These are phyloP conservation scores for Pichia deserticola DNA, from an alignment of 805 yeast species.

Conservation along the genomic window DNA sequence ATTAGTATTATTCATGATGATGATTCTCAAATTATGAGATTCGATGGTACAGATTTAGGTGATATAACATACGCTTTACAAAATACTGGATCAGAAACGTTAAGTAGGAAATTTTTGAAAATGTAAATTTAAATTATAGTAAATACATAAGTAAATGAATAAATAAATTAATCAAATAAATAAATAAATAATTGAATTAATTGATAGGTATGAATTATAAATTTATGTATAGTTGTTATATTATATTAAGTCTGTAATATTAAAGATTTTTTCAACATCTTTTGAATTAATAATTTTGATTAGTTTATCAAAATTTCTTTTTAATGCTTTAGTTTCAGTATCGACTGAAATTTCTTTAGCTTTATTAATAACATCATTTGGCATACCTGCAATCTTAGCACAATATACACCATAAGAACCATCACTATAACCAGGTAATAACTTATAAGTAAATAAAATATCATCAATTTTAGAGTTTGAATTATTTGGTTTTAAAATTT, in stretches of 20 bases:
- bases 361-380: slow-evolving; percentile 34
- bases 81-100: slow-evolving; percentile 13
- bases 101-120: slow-evolving; percentile 22
- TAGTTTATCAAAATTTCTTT: background rate
- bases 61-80: slow-evolving; percentile 54
- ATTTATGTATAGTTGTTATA: background rate
- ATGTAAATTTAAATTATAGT: slow-evolving; percentile 12
- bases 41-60: slow-evolving; percentile 40
- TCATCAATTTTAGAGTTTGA: slow-evolving; percentile 20
- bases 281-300: background rate
- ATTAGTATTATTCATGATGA: slow-evolving; percentile 75
- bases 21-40: slow-evolving; percentile 40
- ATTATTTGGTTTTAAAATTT: slow-evolving; percentile 7
- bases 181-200: background rate
- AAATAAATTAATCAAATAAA: background rate
- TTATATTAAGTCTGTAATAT: slow-evolving; percentile 17
- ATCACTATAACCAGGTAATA: slow-evolving; percentile 43
- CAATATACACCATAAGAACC: slow-evolving; percentile 82
- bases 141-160: too few species aligned
- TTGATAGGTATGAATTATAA: too few species aligned
- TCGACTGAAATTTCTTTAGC: slow-evolving; percentile 35
- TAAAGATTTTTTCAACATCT: slow-evolving; percentile 12
- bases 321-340: slow-evolving; percentile 11
- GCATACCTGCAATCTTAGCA: slow-evolving; percentile 66
- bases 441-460: slow-evolving; percentile 46